Evolutionary conservation across 495 filamentous ascomycete genomes (phyloP).

Genomic region (Neurospora pannonica): DNA sequence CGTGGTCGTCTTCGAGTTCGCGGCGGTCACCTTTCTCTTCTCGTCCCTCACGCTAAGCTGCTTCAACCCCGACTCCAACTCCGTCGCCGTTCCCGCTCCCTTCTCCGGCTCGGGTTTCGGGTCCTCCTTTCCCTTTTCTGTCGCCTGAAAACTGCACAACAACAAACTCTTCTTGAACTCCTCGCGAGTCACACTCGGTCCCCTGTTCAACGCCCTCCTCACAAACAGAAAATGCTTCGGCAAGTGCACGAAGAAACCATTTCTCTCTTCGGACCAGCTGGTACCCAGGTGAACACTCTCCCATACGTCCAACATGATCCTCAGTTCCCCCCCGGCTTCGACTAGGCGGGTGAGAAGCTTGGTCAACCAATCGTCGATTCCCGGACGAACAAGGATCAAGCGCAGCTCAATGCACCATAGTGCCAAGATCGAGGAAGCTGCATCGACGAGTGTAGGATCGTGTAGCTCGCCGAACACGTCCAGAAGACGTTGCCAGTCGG

Average conservation of each 20-base stretch:
- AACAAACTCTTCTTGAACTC: background rate
- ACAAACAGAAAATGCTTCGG: conserved; percentile 7
- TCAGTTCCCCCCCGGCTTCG: conserved; percentile 7
- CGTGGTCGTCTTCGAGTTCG: conserved; percentile 13
- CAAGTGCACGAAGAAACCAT: conserved; percentile 22
- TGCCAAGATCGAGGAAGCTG: rapidly evolving
- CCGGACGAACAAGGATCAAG: background rate
- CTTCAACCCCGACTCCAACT: background rate
- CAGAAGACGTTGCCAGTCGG: conserved; percentile 26
- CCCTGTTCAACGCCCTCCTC: background rate
- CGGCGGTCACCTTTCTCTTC: conserved; percentile 16
- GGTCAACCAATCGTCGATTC: background rate
- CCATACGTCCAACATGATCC: conserved; percentile 1
- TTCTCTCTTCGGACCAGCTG: conserved; percentile 15
- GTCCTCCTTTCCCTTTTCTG: conserved; percentile 1
- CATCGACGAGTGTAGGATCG: background rate
- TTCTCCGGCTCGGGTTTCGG: conserved; percentile 1
- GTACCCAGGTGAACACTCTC: background rate
- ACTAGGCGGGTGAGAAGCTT: conserved; percentile 20
- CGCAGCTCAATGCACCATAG: background rate
- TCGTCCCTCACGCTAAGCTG: background rate
- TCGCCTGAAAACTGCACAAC: background rate
- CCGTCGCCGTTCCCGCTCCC: background rate
- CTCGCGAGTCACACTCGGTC: rapidly evolving
- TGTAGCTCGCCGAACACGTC: conserved; percentile 9